A percentile compares a stretch with the other conserved stretches of the same genome.
These are phyloP conservation scores for Pseudogymnoascus verrucosus DNA, from an alignment of 2,329 filamentous ascomycete genomes.

Conservation along the genomic window DNA sequence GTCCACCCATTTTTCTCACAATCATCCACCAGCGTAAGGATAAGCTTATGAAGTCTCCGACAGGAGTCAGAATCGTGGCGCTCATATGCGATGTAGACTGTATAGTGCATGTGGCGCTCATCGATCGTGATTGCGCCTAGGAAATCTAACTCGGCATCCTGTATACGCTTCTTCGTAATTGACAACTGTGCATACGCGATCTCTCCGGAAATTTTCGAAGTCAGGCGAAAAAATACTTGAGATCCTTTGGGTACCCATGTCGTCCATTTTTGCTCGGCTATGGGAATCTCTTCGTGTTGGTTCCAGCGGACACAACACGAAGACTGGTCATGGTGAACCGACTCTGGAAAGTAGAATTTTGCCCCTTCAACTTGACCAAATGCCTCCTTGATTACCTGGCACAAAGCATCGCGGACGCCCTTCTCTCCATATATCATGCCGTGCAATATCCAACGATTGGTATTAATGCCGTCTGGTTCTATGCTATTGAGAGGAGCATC, in stretches of 20 bases:
- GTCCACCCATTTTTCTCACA: constrained; percentile 35
- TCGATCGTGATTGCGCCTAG: constrained; percentile 44
- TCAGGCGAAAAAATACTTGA: constrained; percentile 45
- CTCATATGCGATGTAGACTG: constrained; percentile 47
- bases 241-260: constrained; percentile 37
- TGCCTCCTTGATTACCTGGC: constrained; percentile 24
- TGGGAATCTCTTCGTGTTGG: no score
- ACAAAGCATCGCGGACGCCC: constrained; percentile 27
- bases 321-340: no score
- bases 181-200: constrained; percentile 39
- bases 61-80: constrained; percentile 33
- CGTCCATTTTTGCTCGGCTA: constrained; percentile 34
- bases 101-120: constrained; percentile 47
- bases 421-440: constrained; percentile 34
- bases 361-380: constrained; percentile 26
- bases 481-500: constrained; percentile 30
- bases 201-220: constrained; percentile 39
- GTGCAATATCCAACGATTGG: constrained; percentile 41
- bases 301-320: no score
- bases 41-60: constrained; percentile 30
- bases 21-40: constrained; percentile 33
- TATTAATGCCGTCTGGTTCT: constrained; percentile 34
- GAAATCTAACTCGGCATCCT: constrained; percentile 42
- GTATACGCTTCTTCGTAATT: constrained; percentile 31
- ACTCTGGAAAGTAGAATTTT: constrained; percentile 28